A percentile compares a stretch with the other conserved stretches of the same genome.
These are phyloP conservation scores for Hemisphaericaspora subhashii DNA, from an alignment of 1,139 yeast species.

Conservation along the genomic window DNA sequence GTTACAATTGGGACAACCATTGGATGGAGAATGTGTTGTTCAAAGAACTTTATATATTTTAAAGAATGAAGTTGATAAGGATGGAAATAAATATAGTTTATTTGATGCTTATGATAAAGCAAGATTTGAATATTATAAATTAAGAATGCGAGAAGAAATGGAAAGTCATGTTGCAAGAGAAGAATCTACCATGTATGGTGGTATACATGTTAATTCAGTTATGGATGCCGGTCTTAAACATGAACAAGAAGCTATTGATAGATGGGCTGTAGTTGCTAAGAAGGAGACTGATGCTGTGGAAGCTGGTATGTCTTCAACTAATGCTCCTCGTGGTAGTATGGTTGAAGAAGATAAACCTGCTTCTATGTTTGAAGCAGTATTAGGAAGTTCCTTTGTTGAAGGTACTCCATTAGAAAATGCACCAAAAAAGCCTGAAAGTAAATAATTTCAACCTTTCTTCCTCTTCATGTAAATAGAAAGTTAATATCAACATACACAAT, in stretches of 20 bases:
- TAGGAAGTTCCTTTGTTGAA: slow-evolving; percentile 11
- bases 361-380: slow-evolving; percentile 26
- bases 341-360: slow-evolving; percentile 21
- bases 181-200: slow-evolving; percentile 85
- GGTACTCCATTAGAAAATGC: slow-evolving; percentile 7
- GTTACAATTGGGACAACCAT: slow-evolving; percentile 67
- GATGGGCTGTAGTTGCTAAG: slow-evolving; percentile 74
- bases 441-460: no score
- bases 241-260: slow-evolving; percentile 70
- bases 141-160: slow-evolving; percentile 83
- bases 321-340: slow-evolving; percentile 26
- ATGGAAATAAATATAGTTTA: slow-evolving; percentile 23
- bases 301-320: slow-evolving; percentile 39
- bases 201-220: slow-evolving; percentile 53
- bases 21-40: slow-evolving; percentile 93
- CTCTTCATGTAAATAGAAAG: no score
- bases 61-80: slow-evolving; percentile 26
- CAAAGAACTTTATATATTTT: slow-evolving; percentile 82
- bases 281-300: slow-evolving; percentile 52
- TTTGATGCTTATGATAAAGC: slow-evolving; percentile 81
- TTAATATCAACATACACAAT: neutral
- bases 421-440: neutral
- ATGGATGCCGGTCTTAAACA: slow-evolving; percentile 66
- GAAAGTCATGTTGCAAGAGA: slow-evolving; percentile 74
- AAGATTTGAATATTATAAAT: slow-evolving; percentile 80